phyloP scores from a whole-genome alignment of 1,139 yeast species.

The Wickerhamiella infanticola region DNA sequence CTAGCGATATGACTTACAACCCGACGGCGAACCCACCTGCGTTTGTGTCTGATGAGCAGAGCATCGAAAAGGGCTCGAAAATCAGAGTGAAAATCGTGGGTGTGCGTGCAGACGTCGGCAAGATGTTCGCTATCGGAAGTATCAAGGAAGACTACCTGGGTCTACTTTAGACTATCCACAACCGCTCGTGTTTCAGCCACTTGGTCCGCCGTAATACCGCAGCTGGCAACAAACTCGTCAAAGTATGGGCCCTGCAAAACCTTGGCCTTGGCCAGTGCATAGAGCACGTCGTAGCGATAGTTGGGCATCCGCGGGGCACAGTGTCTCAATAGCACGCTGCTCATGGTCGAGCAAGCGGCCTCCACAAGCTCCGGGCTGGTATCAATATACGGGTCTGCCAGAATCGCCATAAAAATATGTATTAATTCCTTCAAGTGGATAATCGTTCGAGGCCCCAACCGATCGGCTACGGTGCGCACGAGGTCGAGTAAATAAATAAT shows the following conservation, averaged over 20 bases:
- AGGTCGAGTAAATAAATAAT: slow-evolving; percentile 11
- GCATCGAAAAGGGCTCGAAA: slow-evolving; percentile 83
- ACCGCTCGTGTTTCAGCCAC: not conserved
- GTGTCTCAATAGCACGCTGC: slow-evolving; percentile 13
- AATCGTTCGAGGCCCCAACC: slow-evolving; percentile 12
- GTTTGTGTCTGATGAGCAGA: slow-evolving; percentile 90
- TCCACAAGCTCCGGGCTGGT: slow-evolving; percentile 15
- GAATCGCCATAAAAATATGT: slow-evolving; percentile 15
- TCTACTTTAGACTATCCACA: slow-evolving; percentile 30
- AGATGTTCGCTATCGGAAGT: slow-evolving; percentile 92
- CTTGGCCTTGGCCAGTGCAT: slow-evolving; percentile 21
- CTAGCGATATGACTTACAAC: slow-evolving; percentile 84
- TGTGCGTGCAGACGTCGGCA: slow-evolving; percentile 93
- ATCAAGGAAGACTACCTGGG: slow-evolving; percentile 96
- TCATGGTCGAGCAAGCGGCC: slow-evolving; percentile 14
- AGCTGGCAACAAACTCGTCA: slow-evolving; percentile 5
- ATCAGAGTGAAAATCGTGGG: slow-evolving; percentile 93
- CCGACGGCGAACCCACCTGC: slow-evolving; percentile 98
- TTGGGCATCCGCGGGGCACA: slow-evolving; percentile 23
- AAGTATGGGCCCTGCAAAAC: slow-evolving; percentile 6
- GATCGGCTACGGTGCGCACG: slow-evolving; percentile 7
- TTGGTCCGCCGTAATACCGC: not conserved
- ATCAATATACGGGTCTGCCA: slow-evolving; percentile 23
- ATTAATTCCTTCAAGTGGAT: slow-evolving; percentile 19
- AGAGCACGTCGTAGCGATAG: slow-evolving; percentile 24